phyloP scores from a whole-genome alignment of 176 grass and related monocot genomes.

The Bothriochloa decipiens region DNA sequence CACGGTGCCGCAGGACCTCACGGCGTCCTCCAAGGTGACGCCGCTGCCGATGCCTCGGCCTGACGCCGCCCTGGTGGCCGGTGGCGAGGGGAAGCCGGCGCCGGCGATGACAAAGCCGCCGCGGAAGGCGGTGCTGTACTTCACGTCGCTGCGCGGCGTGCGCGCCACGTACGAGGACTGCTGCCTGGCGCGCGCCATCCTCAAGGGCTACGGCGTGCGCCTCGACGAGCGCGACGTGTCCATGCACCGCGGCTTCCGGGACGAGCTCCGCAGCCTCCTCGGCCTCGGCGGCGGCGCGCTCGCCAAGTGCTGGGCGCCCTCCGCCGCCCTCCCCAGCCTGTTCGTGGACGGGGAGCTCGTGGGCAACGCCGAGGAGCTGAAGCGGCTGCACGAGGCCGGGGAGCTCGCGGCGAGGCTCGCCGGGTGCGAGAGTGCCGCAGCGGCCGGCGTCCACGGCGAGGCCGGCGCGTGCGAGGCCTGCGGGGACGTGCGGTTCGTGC shows the following conservation, averaged over 20 bases:
- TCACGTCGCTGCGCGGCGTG: constrained; percentile 89
- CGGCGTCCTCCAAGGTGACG: constrained; percentile 47
- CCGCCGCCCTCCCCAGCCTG: constrained; percentile 60
- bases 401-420: constrained; percentile 55
- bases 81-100: background rate
- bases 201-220: constrained; percentile 69
- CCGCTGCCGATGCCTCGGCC: constrained; percentile 37
- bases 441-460: constrained; percentile 18
- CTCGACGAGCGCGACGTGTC: constrained; percentile 96
- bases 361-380: constrained; percentile 76
- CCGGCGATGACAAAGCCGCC: background rate
- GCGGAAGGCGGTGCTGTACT: constrained; percentile 77
- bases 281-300: constrained; percentile 7
- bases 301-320: constrained; percentile 40
- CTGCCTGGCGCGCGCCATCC: constrained; percentile 63
- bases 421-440: constrained; percentile 47
- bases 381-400: constrained; percentile 82
- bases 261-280: constrained; percentile 61
- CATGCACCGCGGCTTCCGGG: constrained; percentile 82
- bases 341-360: constrained; percentile 68
- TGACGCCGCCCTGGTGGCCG: background rate
- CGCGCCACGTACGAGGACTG: constrained; percentile 86
- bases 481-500: constrained; percentile 82
- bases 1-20: constrained; percentile 26
- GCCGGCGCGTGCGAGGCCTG: constrained; percentile 63